Conservation (phyloP, 2,329 filamentous ascomycete species). For the Trichoderma lentiforme region DNA sequence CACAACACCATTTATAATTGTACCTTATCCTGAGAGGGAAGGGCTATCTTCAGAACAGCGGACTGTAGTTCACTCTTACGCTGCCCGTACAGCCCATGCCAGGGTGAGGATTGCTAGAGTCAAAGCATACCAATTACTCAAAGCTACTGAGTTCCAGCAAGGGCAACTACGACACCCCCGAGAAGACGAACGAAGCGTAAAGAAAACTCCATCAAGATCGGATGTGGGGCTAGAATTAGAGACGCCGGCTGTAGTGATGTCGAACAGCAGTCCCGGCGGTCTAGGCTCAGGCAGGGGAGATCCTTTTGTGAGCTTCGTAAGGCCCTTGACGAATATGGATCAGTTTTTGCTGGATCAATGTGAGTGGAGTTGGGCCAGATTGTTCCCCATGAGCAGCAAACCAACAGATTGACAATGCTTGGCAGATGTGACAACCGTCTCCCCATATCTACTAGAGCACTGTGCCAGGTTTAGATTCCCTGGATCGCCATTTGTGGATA, state of each 20-base stretch:
- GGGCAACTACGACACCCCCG: fast-evolving
- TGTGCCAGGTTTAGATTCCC: neutral
- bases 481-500: neutral
- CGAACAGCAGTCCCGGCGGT: neutral
- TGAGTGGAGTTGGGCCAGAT: neutral
- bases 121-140: neutral
- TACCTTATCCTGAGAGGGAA: fast-evolving
- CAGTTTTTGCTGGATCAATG: neutral
- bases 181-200: neutral
- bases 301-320: neutral
- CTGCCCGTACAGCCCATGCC: neutral
- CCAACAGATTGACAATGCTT: neutral
- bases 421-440: neutral
- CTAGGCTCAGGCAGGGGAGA: neutral
- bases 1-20: neutral
- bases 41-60: neutral
- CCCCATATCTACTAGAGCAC: neutral
- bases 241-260: fast-evolving
- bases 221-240: neutral
- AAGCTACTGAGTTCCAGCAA: neutral
- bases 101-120: neutral
- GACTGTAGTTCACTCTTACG: neutral
- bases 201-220: neutral
- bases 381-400: neutral
- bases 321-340: neutral